These are phyloP conservation scores for Agastache rugosa DNA, from an alignment of 257 asterid species.

Conservation along the genomic window DNA sequence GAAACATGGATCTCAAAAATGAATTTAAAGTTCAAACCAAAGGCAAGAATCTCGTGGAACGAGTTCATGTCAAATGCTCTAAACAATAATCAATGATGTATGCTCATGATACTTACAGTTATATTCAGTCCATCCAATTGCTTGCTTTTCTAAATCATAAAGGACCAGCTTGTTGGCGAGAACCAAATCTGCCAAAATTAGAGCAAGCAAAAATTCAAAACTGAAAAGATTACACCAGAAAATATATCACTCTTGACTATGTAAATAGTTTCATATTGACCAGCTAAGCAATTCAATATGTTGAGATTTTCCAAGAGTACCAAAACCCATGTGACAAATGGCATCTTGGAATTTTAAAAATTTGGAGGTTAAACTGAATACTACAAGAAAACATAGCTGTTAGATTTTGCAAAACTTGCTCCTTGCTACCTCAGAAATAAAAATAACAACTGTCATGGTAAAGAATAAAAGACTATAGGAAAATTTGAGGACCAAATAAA, in stretches of 20 bases:
- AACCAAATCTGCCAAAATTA: constrained; percentile 79
- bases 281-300: constrained; percentile 14
- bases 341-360: constrained; percentile 7
- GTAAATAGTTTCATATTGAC: constrained; percentile 2
- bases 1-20: background rate
- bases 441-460: background rate
- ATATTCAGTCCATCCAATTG: constrained; percentile 98
- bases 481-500: background rate
- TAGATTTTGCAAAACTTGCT: background rate
- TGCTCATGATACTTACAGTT: constrained; percentile 73
- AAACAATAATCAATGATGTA: background rate
- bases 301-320: background rate
- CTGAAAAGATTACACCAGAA: background rate
- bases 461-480: constrained; percentile 3
- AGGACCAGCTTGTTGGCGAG: constrained; percentile 91
- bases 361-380: constrained; percentile 2
- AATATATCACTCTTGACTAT: constrained; percentile 20
- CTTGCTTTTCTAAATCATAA: constrained; percentile 91
- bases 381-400: background rate
- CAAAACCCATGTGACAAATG: constrained; percentile 23
- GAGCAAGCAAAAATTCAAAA: constrained; percentile 26
- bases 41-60: background rate
- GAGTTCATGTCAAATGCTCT: constrained; percentile 22
- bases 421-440: constrained; percentile 16
- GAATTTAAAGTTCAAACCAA: background rate